Base-by-base conservation (phyloP, 306 rosid genomes). In the Sechiopsis laciniata region DNA sequence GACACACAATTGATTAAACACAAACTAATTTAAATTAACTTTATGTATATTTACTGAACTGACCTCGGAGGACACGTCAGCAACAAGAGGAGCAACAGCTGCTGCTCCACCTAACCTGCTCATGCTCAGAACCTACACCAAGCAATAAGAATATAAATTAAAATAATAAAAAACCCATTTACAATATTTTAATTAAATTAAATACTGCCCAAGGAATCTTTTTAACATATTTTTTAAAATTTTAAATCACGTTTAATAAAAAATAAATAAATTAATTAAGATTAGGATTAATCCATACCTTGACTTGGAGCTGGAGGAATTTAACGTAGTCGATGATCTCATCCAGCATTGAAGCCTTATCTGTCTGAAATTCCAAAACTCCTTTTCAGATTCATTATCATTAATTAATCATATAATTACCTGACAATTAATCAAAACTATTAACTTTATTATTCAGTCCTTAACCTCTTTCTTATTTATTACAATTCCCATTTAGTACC, bases 271-370 rank as follows among this genome's bases (percentile, higher is more conserved):
- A 29, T 2, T 24, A 59, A 32, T 32, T 1, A 37, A 37, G 7
- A 37, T 42, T 42, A 42, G 48, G 48, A 42, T 42, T 51, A 68
- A 51, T 6, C 10, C 78, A 76, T 17, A 95, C 99, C 92, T 95
- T 91, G 82, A 95, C 97, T 88, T 95, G 99, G 73, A 95, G 92
- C 83, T 95, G 99, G 19, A 95, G 88, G 80, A 95, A 95, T 79
- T 89, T 95, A 9, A 95, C 99, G 83, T 95, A 95, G 69, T 91
- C 99, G 53, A 95, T 95, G 78, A 95, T 95, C 95, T 95, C 99
- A 80, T 95, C 99, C 70, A 95, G 88, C 99, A 95, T 95, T 71
- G 99, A 95, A 75, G 99, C 96, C 78, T 95, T 95, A 68, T 95
- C 99, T 74, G 99, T 88, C 99, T 95, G 96, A 78, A 86, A 85